Evolutionary conservation across 805 yeast species (phyloP), one percentile per base, ranked within the genome.

Genomic region (Pichia kluyveri): DNA sequence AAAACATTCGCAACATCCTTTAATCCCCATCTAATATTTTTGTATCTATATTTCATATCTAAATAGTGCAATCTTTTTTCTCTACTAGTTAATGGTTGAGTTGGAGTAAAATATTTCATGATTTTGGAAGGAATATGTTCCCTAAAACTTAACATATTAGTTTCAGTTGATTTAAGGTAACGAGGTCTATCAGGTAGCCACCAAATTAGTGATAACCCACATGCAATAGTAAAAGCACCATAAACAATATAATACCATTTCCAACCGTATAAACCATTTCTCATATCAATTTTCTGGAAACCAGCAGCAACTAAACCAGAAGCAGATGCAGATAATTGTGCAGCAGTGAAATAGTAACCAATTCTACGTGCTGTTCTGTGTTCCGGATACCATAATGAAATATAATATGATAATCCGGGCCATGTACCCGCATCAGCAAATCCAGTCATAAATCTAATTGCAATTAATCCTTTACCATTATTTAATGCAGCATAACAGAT

Each of bases 331-430:
- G 90, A 80, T n/a, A 87, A 62, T 65, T 87, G 96, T 1, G 96
- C 95, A 19, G 96, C 96, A 1, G 96, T 87, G 65, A 83, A 87
- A 64, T 87, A 87, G 67, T 83, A 87, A 2, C 96, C 96, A 53
- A 87, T 83, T 60, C 96, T 71, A 53, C 77, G 75, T 2, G 95
- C 85, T 55, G 80, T 76, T 51, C 93, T 71, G 42, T 83, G 80
- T 45, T 81, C 76, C 2, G 96, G 96, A 59, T 87, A 87, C 91
- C 95, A 87, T 56, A 86, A 68, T 0, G 90, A 78, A 40, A 87
- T 72, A 59, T 87, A 87, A 65, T 86, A 87, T 23, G 88, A 79
- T 83, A 87, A 72, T 10, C 95, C 95, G 1, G 95, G 95, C 95
- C 95, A 86, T 5, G 86, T 79, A 40, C 95, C 95, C 11, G 95